Evolutionary conservation across 495 filamentous ascomycete genomes (phyloP).

Genomic region (Penicillium crystallinum): DNA sequence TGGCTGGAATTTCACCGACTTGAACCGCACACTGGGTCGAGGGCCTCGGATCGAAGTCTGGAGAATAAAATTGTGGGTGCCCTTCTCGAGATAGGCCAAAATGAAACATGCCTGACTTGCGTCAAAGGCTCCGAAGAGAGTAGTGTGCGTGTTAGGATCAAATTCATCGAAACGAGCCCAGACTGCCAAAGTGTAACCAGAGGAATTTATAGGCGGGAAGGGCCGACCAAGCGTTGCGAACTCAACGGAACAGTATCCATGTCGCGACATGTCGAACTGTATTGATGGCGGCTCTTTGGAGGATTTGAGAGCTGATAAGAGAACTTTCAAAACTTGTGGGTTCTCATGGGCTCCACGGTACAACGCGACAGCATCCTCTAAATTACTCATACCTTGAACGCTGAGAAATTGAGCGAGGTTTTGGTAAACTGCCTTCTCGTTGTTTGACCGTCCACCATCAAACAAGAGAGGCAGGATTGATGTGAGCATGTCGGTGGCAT

Average conservation of each 20-base stretch:
- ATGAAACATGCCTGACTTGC: constrained; percentile 89
- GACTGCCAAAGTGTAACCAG: constrained; percentile 81
- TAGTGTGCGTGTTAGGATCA: constrained; percentile 81
- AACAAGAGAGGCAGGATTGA: constrained; percentile 67
- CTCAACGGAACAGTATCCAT: constrained; percentile 87
- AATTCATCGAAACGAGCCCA: constrained; percentile 88
- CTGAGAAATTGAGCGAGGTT: constrained; percentile 37
- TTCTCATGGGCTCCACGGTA: constrained; percentile 61
- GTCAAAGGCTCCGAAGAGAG: constrained; percentile 93
- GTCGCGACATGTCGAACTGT: constrained; percentile 85
- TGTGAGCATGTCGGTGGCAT: constrained; percentile 70
- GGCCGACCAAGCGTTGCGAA: constrained; percentile 72
- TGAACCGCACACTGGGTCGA: constrained; percentile 88
- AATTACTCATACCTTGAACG: constrained; percentile 58
- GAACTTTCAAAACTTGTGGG: constrained; percentile 60
- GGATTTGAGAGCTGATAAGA: constrained; percentile 63
- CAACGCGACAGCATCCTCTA: constrained; percentile 75
- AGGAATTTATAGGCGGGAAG: constrained; percentile 71
- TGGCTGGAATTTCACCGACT: constrained; percentile 67
- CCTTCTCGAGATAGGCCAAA: constrained; percentile 87
- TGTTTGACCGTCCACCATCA: constrained; percentile 36
- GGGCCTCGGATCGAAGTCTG: constrained; percentile 89
- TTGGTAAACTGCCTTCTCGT: constrained; percentile 55
- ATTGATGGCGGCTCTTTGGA: constrained; percentile 77
- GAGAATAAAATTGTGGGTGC: constrained; percentile 91